Base-by-base conservation (phyloP, 495 filamentous ascomycete genomes). In the Parathielavia appendiculata region DNA sequence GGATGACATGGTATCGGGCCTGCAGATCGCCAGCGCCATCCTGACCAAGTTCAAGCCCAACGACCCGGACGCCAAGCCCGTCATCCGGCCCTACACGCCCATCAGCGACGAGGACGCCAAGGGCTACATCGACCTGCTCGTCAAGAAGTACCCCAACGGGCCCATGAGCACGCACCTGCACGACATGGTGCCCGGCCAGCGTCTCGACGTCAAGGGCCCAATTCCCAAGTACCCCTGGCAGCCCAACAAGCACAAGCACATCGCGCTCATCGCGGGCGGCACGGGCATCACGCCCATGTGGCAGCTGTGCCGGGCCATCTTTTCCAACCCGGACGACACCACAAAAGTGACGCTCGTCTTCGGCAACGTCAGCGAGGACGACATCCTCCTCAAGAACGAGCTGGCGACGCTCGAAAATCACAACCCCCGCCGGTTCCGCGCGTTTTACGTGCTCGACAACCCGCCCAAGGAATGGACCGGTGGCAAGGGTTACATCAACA, bases 311-410 rank as follows among this genome's bases (percentile, higher is more conserved):
- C 81, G 88, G 19, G 78, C 86, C 49, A 95, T 97, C 77, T 93
- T 96, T 84, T 88, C 85, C 74, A 95, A 96, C 81, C 92, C 92
- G 44, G 84, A 92, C 30, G 92, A 96, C 78, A 87, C 89, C 82
- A 96, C 92, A 66, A 95, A 96, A 79, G 90, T 97, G 34, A 96
- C 92, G 19, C 82, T 97, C 14, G 83, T 97, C 16, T 96, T 92
- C 70, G 92, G 89, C 63, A 96, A 96, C 72, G 74, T 95, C 48
- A 77, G 67, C 22, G 89, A 96, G 75, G 83, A 91, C 40, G 92
- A 97, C 65, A 92, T 96, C 56, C 79, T 97, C 30, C 74, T 96
- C 66, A 92, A 90, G 83, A 77, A 82, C 59, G 90, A 96, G 78
- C 80, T 91, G 22, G 79, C 86, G 47, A 73, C 87, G 23, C 77